These are phyloP conservation scores for Penicillium chermesinum DNA, from an alignment of 495 filamentous ascomycete species.

Conservation along the genomic window DNA sequence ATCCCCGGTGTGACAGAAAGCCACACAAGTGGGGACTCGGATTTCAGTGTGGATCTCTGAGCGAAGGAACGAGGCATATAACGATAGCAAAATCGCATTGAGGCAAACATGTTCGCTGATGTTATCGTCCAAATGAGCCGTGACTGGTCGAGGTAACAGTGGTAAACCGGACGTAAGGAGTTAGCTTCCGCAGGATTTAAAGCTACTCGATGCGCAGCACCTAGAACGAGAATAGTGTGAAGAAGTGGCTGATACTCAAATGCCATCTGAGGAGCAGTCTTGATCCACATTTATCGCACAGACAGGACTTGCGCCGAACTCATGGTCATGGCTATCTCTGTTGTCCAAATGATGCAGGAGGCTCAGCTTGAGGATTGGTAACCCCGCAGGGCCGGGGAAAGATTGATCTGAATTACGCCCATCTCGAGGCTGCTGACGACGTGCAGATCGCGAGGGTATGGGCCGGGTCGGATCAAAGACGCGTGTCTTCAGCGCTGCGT, in stretches of 20 bases:
- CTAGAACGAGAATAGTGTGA: conserved; percentile 21
- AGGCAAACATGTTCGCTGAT: conserved; percentile 14
- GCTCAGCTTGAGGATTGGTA: conserved; percentile 17
- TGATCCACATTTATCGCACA: conserved; percentile 16
- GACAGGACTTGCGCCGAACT: conserved; percentile 13
- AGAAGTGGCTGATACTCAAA: conserved; percentile 24
- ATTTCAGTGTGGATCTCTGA: conserved; percentile 13
- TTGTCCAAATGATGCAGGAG: conserved; percentile 22
- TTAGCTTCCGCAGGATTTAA: conserved; percentile 14
- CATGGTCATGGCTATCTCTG: conserved; percentile 17
- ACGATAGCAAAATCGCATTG: conserved; percentile 16
- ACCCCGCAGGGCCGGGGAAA: conserved; percentile 6
- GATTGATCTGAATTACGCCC: conserved; percentile 3
- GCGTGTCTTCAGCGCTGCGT: conserved; percentile 8
- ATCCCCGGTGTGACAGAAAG: conserved; percentile 18
- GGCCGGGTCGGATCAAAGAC: conserved; percentile 12
- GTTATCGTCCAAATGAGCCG: conserved; percentile 7
- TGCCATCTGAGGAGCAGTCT: conserved; percentile 19
- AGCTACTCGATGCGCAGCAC: conserved; percentile 16
- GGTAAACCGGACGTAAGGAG: conserved; percentile 15
- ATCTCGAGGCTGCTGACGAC: not conserved
- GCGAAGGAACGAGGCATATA: conserved; percentile 18
- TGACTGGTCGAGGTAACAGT: conserved; percentile 16
- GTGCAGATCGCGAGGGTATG: not conserved
- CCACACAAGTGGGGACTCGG: conserved; percentile 19